Conservation (phyloP, 2,329 filamentous ascomycete species). For the Xylaria multiplex region DNA sequence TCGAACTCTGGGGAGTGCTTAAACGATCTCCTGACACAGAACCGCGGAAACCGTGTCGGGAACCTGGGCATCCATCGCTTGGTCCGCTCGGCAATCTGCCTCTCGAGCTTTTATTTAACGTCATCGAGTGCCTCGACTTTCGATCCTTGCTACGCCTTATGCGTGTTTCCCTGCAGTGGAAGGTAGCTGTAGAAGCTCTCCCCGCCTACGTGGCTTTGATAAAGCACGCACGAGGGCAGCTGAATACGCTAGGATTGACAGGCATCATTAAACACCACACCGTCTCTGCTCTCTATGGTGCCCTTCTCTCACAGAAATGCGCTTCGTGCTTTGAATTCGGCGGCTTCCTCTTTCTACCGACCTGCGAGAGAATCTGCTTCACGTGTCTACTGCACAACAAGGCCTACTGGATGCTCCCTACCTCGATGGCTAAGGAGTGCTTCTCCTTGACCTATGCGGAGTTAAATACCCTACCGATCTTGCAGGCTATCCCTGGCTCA, state of each 20-base stretch:
- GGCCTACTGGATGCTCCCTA: constrained; percentile 43
- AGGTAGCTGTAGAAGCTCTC: constrained; percentile 44
- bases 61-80: constrained; percentile 37
- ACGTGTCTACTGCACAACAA: constrained; percentile 45
- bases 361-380: constrained; percentile 48
- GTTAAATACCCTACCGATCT: neutral
- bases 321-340: constrained; percentile 47
- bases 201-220: constrained; percentile 55
- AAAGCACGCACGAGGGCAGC: constrained; percentile 52
- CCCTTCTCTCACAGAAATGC: constrained; percentile 44
- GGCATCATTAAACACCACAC: constrained; percentile 6
- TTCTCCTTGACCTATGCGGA: constrained; percentile 7
- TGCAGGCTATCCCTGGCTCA: constrained; percentile 40
- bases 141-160: constrained; percentile 41
- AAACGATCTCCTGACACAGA: neutral
- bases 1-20: constrained; percentile 16
- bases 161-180: constrained; percentile 42
- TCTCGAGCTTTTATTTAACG: constrained; percentile 42
- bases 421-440: constrained; percentile 31
- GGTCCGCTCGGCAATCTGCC: constrained; percentile 46
- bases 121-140: constrained; percentile 42
- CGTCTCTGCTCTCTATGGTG: constrained; percentile 36
- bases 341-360: constrained; percentile 48
- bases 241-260: constrained; percentile 36
- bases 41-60: constrained; percentile 7